Conservation (phyloP, 2,329 filamentous ascomycete genomes). For the Curvularia spicifera region DNA sequence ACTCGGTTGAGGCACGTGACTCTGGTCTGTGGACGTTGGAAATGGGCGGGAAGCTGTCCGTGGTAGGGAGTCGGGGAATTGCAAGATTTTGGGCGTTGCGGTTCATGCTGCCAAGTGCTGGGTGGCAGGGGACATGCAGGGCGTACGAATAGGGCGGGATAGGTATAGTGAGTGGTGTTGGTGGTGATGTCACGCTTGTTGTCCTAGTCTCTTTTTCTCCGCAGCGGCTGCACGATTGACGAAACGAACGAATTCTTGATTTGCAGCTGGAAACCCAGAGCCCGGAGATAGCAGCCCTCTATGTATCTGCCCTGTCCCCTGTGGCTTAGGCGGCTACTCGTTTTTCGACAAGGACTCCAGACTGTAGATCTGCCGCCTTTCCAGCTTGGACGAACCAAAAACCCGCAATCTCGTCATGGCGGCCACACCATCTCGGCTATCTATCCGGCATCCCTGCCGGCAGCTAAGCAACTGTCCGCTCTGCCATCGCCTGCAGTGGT, state of each 20-base stretch:
- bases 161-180: background rate
- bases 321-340: constrained; percentile 2
- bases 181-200: constrained; percentile 10
- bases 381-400: constrained; percentile 15
- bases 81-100: constrained; percentile 13
- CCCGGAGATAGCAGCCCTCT: constrained; percentile 9
- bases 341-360: constrained; percentile 11
- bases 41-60: constrained; percentile 14
- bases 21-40: constrained; percentile 3
- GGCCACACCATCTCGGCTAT: constrained; percentile 23
- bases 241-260: constrained; percentile 1
- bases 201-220: background rate
- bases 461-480: constrained; percentile 4
- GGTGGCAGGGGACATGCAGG: constrained; percentile 15
- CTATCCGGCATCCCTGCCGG: constrained; percentile 14
- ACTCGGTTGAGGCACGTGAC: constrained; percentile 13
- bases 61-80: constrained; percentile 11
- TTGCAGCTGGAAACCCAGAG: constrained; percentile 4
- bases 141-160: constrained; percentile 1
- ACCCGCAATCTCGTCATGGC: constrained; percentile 12
- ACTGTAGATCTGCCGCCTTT: constrained; percentile 19
- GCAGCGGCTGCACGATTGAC: background rate
- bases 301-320: constrained; percentile 14
- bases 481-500: constrained; percentile 6
- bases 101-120: constrained; percentile 17